Evolutionary conservation across 1,284 basidiomycete species (phyloP).

Genomic region (Marasmius tenuissimus): DNA sequence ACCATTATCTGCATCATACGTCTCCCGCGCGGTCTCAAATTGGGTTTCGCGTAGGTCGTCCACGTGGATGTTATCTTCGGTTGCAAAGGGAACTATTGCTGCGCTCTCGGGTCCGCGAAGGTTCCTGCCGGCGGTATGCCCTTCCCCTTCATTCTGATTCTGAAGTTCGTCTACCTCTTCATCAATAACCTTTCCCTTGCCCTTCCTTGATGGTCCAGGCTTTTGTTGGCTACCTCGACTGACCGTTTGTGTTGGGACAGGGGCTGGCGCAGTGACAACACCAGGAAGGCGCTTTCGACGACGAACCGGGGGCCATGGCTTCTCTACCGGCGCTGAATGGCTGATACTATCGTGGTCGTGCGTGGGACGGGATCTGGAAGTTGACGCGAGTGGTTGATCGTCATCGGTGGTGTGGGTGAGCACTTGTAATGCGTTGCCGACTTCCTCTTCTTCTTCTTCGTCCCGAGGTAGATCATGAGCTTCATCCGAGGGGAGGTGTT

Average conservation of each 20-base stretch:
- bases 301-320: neutral
- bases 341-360: neutral
- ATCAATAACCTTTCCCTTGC: neutral
- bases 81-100: neutral
- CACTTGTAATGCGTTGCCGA: neutral
- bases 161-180: neutral
- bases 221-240: neutral
- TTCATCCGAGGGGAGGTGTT: neutral
- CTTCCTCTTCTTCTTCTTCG: neutral
- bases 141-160: neutral
- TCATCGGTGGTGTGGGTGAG: neutral
- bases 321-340: neutral
- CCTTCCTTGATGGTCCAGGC: neutral
- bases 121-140: neutral
- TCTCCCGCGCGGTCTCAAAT: neutral
- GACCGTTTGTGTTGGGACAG: neutral
- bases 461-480: neutral
- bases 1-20: neutral
- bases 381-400: neutral
- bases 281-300: neutral
- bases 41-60: neutral
- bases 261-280: neutral
- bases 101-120: neutral
- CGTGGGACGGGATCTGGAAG: neutral
- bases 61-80: neutral